Percentiles rank a stretch among this genome's conserved stretches.
Evolutionary conservation across 495 filamentous ascomycete genomes (phyloP).

Genomic region (Penicillium turbatum): DNA sequence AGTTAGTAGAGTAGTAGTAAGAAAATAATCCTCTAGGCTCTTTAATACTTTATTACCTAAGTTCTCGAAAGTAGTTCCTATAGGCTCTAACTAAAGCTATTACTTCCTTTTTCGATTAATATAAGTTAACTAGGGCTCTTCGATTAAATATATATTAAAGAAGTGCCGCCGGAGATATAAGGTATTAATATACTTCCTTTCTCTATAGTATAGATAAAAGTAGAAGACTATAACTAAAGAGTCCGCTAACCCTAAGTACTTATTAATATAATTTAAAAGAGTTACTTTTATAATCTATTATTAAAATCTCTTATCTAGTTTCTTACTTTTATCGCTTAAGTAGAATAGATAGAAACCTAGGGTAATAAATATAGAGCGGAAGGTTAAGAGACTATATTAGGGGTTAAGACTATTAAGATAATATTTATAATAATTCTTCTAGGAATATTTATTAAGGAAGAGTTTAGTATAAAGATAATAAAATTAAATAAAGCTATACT

Average conservation of each 20-base stretch:
- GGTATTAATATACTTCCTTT: neutral
- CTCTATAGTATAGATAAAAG: neutral
- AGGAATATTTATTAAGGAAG: conserved; percentile 3
- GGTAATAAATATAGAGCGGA: conserved; percentile 15
- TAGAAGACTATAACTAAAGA: conserved; percentile 1
- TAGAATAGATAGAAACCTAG: conserved; percentile 15
- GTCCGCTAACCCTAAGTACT: neutral
- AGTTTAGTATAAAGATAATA: conserved; percentile 17
- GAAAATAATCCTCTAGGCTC: neutral
- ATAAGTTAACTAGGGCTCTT: conserved; percentile 9
- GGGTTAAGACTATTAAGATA: conserved; percentile 12
- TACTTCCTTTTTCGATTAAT: conserved; percentile 7
- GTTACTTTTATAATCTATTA: conserved; percentile 13
- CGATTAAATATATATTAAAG: conserved; percentile 5
- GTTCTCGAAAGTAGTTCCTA: neutral
- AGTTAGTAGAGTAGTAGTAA: neutral
- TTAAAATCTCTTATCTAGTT: conserved; percentile 12
- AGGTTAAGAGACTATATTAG: conserved; percentile 18
- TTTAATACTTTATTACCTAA: neutral
- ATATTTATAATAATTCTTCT: conserved; percentile 8
- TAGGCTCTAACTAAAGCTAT: neutral
- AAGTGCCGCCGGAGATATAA: conserved; percentile 3
- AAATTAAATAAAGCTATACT: conserved; percentile 17
- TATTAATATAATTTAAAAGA: conserved; percentile 17
- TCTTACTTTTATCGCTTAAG: conserved; percentile 10